A percentile compares a stretch with the other conserved stretches of the same genome.
These are phyloP conservation scores for Ceratobasidium sp. DNA, from an alignment of 1,284 basidiomycete genomes.

Conservation along the genomic window DNA sequence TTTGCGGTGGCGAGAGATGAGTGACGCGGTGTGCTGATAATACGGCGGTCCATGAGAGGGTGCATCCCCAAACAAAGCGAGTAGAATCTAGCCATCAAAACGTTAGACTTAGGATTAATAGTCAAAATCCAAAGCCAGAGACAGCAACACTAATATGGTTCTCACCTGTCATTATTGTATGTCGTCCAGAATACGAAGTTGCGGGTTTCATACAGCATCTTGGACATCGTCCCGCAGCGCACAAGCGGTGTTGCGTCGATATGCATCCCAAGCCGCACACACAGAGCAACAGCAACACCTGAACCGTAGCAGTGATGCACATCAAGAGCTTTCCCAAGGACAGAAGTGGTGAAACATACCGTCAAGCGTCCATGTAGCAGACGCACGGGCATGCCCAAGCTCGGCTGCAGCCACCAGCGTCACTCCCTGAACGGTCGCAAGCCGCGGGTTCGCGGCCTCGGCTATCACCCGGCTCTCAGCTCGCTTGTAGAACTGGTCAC, in stretches of 20 bases:
- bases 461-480: not conserved
- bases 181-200: constrained; percentile 15
- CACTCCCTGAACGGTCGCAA: constrained; percentile 3
- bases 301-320: not conserved
- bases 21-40: too few relatives aligned
- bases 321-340: not conserved
- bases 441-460: not conserved
- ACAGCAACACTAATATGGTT: not conserved
- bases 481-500: not conserved
- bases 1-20: too few relatives aligned
- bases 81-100: not conserved
- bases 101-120: not conserved
- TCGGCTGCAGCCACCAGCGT: not conserved
- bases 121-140: not conserved
- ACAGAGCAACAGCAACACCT: constrained; percentile 15
- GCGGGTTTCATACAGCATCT: constrained; percentile 6
- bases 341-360: not conserved
- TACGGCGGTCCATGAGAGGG: constrained; percentile 31
- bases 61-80: constrained; percentile 35
- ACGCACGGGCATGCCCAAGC: constrained; percentile 1
- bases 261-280: constrained; percentile 13
- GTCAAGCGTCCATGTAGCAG: not conserved
- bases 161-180: constrained; percentile 4
- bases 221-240: not conserved
- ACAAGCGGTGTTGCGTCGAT: constrained; percentile 17